Percentiles rank a stretch among this genome's conserved stretches.
Evolutionary conservation across 345 rosid species (phyloP).

Genomic region (Dovyalis caffra): DNA sequence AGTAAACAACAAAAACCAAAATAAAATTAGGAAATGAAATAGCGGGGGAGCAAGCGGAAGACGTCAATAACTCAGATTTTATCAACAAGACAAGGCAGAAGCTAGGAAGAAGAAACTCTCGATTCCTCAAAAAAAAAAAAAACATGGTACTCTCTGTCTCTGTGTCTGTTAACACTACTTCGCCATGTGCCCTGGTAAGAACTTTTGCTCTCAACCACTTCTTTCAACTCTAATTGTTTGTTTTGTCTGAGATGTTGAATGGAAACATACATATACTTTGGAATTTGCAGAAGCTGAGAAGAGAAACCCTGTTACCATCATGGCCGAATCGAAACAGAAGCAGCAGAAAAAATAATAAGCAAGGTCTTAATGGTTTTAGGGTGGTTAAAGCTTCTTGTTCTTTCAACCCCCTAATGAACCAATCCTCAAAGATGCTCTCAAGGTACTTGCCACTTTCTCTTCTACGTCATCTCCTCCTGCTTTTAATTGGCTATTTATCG

Average conservation of each 20-base stretch:
- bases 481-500: neutral
- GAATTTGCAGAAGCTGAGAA: neutral
- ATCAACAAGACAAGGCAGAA: neutral
- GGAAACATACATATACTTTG: neutral
- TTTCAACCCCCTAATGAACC: constrained; percentile 45
- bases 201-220: neutral
- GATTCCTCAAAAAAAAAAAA: neutral
- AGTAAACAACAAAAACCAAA: too few species aligned
- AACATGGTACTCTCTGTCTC: neutral
- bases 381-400: constrained; percentile 28
- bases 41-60: too few species aligned
- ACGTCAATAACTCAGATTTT: neutral
- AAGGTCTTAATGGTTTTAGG: neutral
- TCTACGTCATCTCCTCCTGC: neutral
- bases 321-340: neutral
- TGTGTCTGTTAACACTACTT: too few species aligned
- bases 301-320: neutral
- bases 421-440: constrained; percentile 50
- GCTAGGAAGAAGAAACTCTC: neutral
- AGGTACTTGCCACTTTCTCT: constrained; percentile 25
- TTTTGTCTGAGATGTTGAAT: neutral
- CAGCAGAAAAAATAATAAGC: neutral
- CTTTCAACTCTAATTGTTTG: neutral
- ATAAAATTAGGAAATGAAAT: too few species aligned
- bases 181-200: neutral